These are phyloP conservation scores for Triangularia setosa DNA, from an alignment of 2,329 filamentous ascomycete species.

Conservation along the genomic window DNA sequence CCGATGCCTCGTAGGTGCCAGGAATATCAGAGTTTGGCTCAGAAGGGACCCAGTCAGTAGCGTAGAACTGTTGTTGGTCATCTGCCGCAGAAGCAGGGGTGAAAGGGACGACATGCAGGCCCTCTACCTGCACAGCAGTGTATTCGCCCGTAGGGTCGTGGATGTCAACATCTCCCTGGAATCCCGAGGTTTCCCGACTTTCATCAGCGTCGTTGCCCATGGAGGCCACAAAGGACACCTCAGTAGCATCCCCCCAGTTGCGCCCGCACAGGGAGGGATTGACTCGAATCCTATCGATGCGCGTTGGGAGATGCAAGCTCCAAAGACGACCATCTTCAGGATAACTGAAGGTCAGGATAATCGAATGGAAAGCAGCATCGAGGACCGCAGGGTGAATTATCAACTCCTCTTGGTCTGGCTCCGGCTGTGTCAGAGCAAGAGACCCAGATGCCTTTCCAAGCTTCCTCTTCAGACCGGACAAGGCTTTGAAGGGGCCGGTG, in stretches of 20 bases:
- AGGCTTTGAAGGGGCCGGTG: background rate
- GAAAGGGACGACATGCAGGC: background rate
- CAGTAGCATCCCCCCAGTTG: background rate
- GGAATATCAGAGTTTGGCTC: too few species aligned
- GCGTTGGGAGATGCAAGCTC: background rate
- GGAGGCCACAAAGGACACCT: too few species aligned
- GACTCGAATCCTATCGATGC: background rate
- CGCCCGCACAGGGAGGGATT: background rate
- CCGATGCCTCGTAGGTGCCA: too few species aligned
- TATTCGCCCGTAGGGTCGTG: background rate
- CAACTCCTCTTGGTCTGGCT: background rate
- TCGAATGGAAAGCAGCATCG: constrained; percentile 26
- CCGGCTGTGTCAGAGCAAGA: background rate
- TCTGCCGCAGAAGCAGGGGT: background rate
- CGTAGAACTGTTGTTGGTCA: background rate
- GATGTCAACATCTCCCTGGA: background rate
- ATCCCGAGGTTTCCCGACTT: too few species aligned
- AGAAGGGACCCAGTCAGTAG: too few species aligned
- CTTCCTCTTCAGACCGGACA: constrained; percentile 9
- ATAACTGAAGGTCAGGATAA: constrained; percentile 14
- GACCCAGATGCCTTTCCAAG: constrained; percentile 10
- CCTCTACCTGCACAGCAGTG: background rate
- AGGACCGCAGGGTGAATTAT: constrained; percentile 24
- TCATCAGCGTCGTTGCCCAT: too few species aligned
- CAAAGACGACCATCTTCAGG: constrained; percentile 4